Evolutionary conservation across 2,329 filamentous ascomycete genomes (phyloP), one percentile per base, ranked within the genome.

Genomic region (Talaromyces marneffei): DNA sequence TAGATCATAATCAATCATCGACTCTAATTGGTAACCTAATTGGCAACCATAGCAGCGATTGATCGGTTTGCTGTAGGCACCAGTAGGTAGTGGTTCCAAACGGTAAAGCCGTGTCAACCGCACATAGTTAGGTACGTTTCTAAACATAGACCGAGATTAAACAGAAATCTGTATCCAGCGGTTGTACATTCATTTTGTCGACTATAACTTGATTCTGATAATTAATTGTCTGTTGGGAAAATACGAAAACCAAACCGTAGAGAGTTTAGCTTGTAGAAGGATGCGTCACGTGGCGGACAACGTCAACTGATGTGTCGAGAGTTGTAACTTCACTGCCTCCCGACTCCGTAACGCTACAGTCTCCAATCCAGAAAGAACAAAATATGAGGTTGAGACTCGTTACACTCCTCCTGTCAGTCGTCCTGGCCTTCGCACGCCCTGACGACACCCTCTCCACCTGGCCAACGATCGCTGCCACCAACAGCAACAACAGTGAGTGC

Each of bases 401-500:
- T 7, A 3, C 27, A 3, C 58, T 60, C 39, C 25, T 40, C 8
- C 16, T 54, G 58, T 35, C 39, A 37, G 12, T 60, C 20, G 25
- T 27, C n/a, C n/a, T 46, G 37, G 18, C 48, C 4, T n/a, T 46
- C 6, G 37, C 48, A 20, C 48, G 44, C 4, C 48, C 50, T 14
- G 48, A 44, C 2, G 52, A 60, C 27, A 54, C 20, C 10, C 35
- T 46, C 37, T 33, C 52, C 27, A 40, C 9, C 58, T 35, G 48
- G 25, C 58, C 44, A 16, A 60, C 37, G 29, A 12, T 33, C 52
- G 44, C 20, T 20, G n/a, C 40, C 44, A 48, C 14, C 25, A 59
- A 29, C 57, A 59, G 18, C 57, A 59, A 56, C 59, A 40, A n/a
- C 40, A 61, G 52, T 20, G 60, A 62, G 40, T 69, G 62, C 59